phyloP scores from a whole-genome alignment of 257 asterid genomes.

The Marsdenia floribunda region DNA sequence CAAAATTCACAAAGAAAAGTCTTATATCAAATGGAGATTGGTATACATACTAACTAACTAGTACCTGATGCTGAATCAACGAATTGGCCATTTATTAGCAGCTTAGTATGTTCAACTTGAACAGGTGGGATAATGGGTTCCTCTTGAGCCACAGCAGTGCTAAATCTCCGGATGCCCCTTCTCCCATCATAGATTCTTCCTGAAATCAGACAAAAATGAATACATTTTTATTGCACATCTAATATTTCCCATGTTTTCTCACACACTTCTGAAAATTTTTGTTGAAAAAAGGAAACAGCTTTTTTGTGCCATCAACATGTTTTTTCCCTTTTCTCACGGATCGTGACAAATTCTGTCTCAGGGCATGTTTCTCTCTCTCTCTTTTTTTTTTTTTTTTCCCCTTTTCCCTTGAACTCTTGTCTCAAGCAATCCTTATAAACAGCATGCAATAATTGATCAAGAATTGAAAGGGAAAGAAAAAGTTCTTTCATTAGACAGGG shows the following conservation, averaged over 20 bases:
- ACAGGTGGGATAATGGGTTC: constrained; percentile 52
- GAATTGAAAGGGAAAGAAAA: neutral
- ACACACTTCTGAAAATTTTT: neutral
- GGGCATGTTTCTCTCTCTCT: too few relatives aligned
- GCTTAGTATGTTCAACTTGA: constrained; percentile 51
- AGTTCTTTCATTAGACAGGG: too few relatives aligned
- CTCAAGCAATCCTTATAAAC: neutral
- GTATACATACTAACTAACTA: neutral
- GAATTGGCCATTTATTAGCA: constrained; percentile 66
- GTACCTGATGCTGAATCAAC: constrained; percentile 83
- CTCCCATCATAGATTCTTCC: constrained; percentile 37
- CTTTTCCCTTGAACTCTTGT: too few relatives aligned
- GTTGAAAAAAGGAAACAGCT: neutral
- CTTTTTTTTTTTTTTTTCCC: too few relatives aligned
- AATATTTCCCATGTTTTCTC: neutral
- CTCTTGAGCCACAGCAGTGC: constrained; percentile 39
- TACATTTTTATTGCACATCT: neutral
- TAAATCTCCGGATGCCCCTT: constrained; percentile 35
- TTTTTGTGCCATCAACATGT: neutral
- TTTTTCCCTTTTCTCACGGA: neutral
- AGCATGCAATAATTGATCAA: neutral
- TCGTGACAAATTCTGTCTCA: neutral
- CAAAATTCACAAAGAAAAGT: neutral
- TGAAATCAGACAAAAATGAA: constrained; percentile 11
- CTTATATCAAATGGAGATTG: neutral